Percentiles rank a stretch among this genome's conserved stretches.
Conservation (phyloP, 768 basidiomycete species). For the Tremella fuciformis region DNA sequence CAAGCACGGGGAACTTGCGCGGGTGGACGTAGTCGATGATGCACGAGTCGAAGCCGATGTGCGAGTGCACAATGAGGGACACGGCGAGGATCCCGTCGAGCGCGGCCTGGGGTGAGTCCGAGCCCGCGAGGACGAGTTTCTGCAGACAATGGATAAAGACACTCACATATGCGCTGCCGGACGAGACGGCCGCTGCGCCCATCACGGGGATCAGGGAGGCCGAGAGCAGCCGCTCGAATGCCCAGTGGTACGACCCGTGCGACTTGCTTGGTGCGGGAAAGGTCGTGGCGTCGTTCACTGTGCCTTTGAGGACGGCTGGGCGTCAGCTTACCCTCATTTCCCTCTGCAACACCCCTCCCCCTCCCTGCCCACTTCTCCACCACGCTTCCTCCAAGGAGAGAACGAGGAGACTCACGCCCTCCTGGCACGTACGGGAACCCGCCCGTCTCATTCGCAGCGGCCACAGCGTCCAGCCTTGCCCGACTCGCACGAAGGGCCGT, state of each 20-base stretch:
- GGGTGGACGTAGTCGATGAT: conserved; percentile 87
- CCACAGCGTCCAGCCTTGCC: conserved; percentile 29
- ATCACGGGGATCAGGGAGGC: conserved; percentile 86
- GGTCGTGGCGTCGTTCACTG: conserved; percentile 89
- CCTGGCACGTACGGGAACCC: conserved; percentile 52
- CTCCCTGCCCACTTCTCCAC: neutral
- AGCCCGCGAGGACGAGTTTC: neutral
- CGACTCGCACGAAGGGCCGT: conserved; percentile 26
- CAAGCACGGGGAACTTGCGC: conserved; percentile 87
- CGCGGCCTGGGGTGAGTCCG: conserved; percentile 57
- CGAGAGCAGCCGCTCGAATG: conserved; percentile 88
- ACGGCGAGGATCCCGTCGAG: conserved; percentile 85
- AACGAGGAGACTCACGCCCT: conserved; percentile 49
- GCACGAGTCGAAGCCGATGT: conserved; percentile 74
- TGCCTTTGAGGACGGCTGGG: conserved; percentile 78
- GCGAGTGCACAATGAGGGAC: conserved; percentile 86
- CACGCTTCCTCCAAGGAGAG: neutral
- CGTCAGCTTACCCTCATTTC: neutral
- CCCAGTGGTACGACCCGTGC: conserved; percentile 87
- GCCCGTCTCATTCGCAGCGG: conserved; percentile 46
- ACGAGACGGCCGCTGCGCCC: conserved; percentile 76
- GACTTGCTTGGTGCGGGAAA: conserved; percentile 77
- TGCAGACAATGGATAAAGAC: neutral
- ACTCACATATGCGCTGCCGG: conserved; percentile 63
- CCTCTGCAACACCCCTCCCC: neutral